Evolutionary conservation across 2,329 filamentous ascomycete species (phyloP).

Genomic region (Alternaria conjuncta): DNA sequence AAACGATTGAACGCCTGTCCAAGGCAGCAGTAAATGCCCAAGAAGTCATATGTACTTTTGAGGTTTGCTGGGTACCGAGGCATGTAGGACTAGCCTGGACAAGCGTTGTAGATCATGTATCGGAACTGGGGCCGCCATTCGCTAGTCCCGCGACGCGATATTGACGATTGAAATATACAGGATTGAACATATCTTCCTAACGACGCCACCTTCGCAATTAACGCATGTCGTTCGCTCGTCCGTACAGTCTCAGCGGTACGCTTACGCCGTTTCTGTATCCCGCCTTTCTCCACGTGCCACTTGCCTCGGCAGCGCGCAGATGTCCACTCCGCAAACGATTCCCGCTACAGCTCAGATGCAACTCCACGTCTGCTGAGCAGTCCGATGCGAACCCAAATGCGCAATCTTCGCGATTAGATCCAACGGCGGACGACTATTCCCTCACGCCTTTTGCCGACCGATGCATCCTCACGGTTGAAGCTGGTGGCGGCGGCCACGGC

Average conservation of each 20-base stretch:
- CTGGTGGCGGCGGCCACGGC: conserved; percentile 84
- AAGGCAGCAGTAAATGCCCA: neutral
- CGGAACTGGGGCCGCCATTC: conserved; percentile 6
- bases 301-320: conserved; percentile 29
- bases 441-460: conserved; percentile 85
- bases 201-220: conserved; percentile 2
- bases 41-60: neutral
- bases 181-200: neutral
- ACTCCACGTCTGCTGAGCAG: conserved; percentile 26
- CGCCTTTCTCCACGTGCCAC: conserved; percentile 39
- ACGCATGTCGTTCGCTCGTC: conserved; percentile 43
- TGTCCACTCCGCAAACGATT: conserved; percentile 21
- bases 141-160: conserved; percentile 11
- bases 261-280: conserved; percentile 57
- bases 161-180: neutral
- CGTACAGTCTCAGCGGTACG: conserved; percentile 39
- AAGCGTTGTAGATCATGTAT: conserved; percentile 8
- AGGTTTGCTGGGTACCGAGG: neutral
- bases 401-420: conserved; percentile 67
- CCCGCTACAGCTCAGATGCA: conserved; percentile 34
- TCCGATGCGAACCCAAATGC: conserved; percentile 13
- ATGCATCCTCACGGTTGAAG: conserved; percentile 76
- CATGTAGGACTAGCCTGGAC: neutral
- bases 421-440: conserved; percentile 82
- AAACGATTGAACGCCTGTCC: neutral